phyloP scores from a whole-genome alignment of 2,329 filamentous ascomycete species.

The Exophiala aquamarina region DNA sequence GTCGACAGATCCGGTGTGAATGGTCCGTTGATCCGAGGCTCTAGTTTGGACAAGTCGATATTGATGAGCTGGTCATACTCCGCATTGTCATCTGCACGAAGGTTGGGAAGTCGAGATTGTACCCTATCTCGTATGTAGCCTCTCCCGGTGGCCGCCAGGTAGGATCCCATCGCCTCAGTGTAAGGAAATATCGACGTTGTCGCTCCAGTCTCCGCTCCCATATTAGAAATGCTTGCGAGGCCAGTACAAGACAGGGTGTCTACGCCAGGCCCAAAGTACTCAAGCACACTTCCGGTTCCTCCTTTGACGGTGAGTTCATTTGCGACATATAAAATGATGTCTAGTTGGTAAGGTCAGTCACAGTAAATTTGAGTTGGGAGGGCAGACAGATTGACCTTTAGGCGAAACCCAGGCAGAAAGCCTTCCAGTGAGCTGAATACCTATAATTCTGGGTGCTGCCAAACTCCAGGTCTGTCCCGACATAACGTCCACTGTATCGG shows the following conservation, averaged over 20 bases:
- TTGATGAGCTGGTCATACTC: constrained; percentile 96
- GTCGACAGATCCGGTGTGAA: constrained; percentile 98
- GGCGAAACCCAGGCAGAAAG: constrained; percentile 87
- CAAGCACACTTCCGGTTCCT: constrained; percentile 79
- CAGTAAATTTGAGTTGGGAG: constrained; percentile 2
- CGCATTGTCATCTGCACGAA: constrained; percentile 81
- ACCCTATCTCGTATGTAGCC: constrained; percentile 89
- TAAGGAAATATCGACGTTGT: constrained; percentile 96
- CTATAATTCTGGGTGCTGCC: constrained; percentile 95
- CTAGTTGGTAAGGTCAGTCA: constrained; percentile 42
- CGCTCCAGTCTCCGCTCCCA: constrained; percentile 61
- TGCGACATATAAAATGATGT: constrained; percentile 95
- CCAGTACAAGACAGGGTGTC: constrained; percentile 76
- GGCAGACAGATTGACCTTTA: constrained; percentile 64
- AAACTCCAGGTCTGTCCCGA: constrained; percentile 94
- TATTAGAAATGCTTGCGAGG: constrained; percentile 75
- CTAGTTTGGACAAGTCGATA: constrained; percentile 89
- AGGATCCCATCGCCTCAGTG: constrained; percentile 97
- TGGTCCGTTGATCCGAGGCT: constrained; percentile 97
- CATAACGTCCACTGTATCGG: constrained; percentile 98
- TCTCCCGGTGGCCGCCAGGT: constrained; percentile 88
- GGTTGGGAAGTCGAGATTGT: constrained; percentile 76
- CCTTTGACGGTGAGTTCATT: constrained; percentile 97
- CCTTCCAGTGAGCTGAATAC: constrained; percentile 88
- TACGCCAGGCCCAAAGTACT: constrained; percentile 62